These are phyloP conservation scores for Amyloporia xantha DNA, from an alignment of 768 basidiomycete genomes.

Conservation along the genomic window DNA sequence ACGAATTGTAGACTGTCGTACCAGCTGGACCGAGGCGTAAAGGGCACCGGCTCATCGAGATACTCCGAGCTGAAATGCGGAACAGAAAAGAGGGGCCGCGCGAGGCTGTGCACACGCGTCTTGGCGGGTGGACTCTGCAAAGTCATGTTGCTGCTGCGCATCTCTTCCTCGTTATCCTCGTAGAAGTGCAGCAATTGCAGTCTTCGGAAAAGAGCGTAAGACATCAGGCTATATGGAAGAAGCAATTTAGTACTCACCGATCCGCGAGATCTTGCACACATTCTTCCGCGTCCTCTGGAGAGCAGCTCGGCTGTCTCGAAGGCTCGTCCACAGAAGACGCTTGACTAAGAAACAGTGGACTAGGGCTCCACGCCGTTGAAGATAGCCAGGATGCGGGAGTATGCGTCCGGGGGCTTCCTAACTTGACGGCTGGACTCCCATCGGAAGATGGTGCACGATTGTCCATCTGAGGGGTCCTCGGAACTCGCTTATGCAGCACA, in stretches of 20 bases:
- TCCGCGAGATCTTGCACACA: background rate
- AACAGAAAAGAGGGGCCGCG: background rate
- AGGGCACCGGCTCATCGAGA: background rate
- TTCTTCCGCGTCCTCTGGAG: background rate
- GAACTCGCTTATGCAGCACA: background rate
- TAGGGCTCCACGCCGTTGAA: background rate
- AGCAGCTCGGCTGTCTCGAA: background rate
- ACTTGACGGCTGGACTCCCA: too few species aligned
- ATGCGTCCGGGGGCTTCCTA: background rate
- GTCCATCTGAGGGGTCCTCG: too few species aligned
- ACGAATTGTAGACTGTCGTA: background rate
- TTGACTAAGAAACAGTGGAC: background rate
- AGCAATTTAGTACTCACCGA: background rate
- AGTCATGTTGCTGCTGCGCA: background rate
- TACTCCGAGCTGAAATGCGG: background rate
- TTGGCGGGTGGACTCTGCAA: background rate
- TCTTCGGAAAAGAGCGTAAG: background rate
- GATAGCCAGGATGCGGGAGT: too few species aligned
- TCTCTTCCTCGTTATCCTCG: background rate
- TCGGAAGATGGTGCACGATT: too few species aligned
- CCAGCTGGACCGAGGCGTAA: background rate
- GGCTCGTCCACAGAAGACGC: background rate
- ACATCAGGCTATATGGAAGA: background rate
- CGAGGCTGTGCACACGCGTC: background rate
- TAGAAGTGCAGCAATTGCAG: background rate